Evolutionary conservation across 495 filamentous ascomycete species (phyloP), one percentile per base, ranked within the genome.

Genomic region (Pyronema omphalodes): DNA sequence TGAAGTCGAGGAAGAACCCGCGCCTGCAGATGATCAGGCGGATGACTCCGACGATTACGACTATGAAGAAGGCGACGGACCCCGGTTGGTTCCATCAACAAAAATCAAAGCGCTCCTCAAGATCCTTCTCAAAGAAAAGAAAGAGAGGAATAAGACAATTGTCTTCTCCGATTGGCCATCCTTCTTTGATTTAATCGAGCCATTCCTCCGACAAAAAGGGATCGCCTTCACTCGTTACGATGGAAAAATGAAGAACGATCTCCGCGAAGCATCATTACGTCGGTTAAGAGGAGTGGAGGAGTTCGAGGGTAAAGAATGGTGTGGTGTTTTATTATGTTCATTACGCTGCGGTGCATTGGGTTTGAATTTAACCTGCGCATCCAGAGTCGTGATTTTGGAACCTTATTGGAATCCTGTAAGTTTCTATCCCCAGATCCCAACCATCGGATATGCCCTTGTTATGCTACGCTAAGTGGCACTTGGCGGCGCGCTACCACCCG

Each of bases 381-480:
- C 83, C 56, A 76, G 91, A 37, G 91, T 98, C 7, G 77, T 98
- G 39, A 95, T 98, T 63, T 70, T 98, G 34, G 91, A 98, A 64
- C 91, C 91, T 0, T 98, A 96, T 68, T 98, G 91, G 91, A 98
- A 98, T 68, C 84, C 91, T 45, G 79, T 83, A 74, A 68, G 79
- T 73, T 39, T 19, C 48, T 47, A 29, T 48, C 54, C 9, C 23
- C 23, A 29, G 53, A 34, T 33, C 54, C 23, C 23, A n/a, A n/a
- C n/a, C n/a, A n/a, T n/a, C n/a, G n/a, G n/a, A n/a, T n/a, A n/a
- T n/a, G n/a, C n/a, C n/a, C n/a, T n/a, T n/a, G n/a, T n/a, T n/a
- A n/a, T n/a, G n/a, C n/a, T n/a, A n/a, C n/a, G n/a, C n/a, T n/a
- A n/a, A n/a, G n/a, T n/a, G n/a, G n/a, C n/a, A n/a, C n/a, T n/a